These are phyloP conservation scores for Pyrus hybrid DNA, from an alignment of 331 rosid species.

Conservation along the genomic window DNA sequence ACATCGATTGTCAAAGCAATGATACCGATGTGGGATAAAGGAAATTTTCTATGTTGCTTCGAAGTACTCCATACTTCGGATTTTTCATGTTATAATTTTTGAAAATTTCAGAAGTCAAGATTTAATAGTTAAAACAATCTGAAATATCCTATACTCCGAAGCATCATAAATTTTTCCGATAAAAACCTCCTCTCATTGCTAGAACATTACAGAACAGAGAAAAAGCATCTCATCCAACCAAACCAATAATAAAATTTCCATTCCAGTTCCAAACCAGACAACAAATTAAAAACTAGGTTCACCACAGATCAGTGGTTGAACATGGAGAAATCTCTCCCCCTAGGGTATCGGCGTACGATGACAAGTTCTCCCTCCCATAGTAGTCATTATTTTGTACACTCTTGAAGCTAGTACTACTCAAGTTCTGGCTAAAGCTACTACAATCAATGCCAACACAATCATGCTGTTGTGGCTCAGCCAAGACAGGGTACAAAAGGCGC, in stretches of 20 bases:
- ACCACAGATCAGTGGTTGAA: constrained; percentile 19
- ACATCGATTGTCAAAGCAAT: not conserved
- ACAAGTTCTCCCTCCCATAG: constrained; percentile 17
- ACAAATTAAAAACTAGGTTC: not conserved
- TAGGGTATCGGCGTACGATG: constrained; percentile 9
- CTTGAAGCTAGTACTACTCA: constrained; percentile 25
- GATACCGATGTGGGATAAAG: not conserved
- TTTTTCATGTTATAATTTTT: too few relatives aligned
- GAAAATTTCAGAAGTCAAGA: not conserved
- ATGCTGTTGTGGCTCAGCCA: not conserved
- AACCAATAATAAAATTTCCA: not conserved
- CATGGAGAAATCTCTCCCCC: constrained; percentile 23
- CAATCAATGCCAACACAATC: not conserved
- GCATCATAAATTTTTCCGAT: too few relatives aligned
- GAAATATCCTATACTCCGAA: too few relatives aligned
- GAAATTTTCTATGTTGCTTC: not conserved
- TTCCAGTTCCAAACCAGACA: not conserved
- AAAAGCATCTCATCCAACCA: not conserved
- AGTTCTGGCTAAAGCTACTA: constrained; percentile 2
- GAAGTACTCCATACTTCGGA: too few relatives aligned
- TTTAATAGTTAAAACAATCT: too few relatives aligned
- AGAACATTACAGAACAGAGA: not conserved
- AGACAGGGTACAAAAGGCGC: constrained; percentile 6
- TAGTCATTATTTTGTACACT: constrained; percentile 15
- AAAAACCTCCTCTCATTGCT: not conserved